Percentiles rank a stretch among this genome's conserved stretches.
Evolutionary conservation across 371 early-diverging fungal species (phyloP).

Genomic region (Lichtheimia ramosa): DNA sequence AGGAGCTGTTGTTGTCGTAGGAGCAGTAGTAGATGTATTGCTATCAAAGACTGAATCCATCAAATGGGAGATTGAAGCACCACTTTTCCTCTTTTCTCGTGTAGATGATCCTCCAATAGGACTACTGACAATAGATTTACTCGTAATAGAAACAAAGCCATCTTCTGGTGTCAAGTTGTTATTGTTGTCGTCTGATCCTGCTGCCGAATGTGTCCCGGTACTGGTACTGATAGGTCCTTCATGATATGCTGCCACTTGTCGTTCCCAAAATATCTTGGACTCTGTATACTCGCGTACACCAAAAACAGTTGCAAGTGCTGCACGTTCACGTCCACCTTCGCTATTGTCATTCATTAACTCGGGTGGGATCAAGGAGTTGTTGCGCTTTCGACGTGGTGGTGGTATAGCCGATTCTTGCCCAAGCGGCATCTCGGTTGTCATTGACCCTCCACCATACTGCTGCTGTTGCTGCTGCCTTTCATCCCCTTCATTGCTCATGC

Average conservation of each 20-base stretch:
- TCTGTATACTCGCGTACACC: constrained; percentile 51
- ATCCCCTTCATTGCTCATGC: constrained; percentile 1
- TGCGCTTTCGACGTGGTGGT: constrained; percentile 33
- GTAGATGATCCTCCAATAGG: constrained; percentile 1
- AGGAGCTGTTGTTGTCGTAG: background rate
- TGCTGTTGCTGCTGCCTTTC: constrained; percentile 1
- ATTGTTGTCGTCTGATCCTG: too few species aligned
- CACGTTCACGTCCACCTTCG: constrained; percentile 45
- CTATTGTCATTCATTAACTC: constrained; percentile 38
- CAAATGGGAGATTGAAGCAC: constrained; percentile 17
- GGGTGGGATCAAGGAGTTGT: constrained; percentile 40
- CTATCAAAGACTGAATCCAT: constrained; percentile 30
- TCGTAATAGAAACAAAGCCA: constrained; percentile 19
- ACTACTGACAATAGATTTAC: constrained; percentile 11
- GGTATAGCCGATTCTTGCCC: constrained; percentile 29
- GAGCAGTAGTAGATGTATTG: background rate
- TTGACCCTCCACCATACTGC: constrained; percentile 1
- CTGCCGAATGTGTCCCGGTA: too few species aligned
- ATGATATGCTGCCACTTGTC: constrained; percentile 12
- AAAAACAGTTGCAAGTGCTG: constrained; percentile 50
- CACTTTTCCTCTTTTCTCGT: background rate
- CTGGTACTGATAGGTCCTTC: too few species aligned
- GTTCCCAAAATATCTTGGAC: constrained; percentile 46
- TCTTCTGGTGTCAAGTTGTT: constrained; percentile 1
- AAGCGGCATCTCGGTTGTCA: constrained; percentile 23